phyloP scores from a whole-genome alignment of 345 rosid genomes.

The Camelina sativa region DNA sequence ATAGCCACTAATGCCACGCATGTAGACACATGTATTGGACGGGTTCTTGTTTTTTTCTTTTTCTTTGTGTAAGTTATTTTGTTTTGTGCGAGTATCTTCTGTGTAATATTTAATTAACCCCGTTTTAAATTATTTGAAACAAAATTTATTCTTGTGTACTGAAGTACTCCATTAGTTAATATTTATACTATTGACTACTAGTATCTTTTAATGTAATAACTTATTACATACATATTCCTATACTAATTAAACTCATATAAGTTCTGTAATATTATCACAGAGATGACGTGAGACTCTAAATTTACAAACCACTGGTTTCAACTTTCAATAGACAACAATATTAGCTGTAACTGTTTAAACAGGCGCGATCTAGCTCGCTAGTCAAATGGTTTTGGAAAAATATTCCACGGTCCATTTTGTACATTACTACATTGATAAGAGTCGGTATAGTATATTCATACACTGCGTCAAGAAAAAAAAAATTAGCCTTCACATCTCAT shows the following conservation, averaged over 20 bases:
- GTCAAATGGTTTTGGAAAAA: conserved; percentile 31
- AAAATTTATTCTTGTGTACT: not conserved
- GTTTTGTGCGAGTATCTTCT: conserved; percentile 9
- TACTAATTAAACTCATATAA: not conserved
- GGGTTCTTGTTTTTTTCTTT: not conserved
- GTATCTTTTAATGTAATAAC: not conserved
- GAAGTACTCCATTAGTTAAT: not conserved
- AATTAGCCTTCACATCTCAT: conserved; percentile 17
- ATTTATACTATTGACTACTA: not conserved
- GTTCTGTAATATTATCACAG: not conserved
- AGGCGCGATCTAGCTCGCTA: conserved; percentile 10
- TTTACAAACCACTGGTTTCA: conserved; percentile 12
- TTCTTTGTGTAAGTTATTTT: not conserved
- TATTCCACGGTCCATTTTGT: conserved; percentile 28
- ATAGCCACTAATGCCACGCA: conserved; percentile 24
- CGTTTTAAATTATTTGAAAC: not conserved
- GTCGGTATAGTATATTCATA: conserved; percentile 15
- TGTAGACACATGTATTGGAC: conserved; percentile 19
- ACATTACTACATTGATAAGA: conserved; percentile 8
- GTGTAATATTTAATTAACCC: not conserved
- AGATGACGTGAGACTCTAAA: conserved; percentile 27
- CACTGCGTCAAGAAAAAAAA: not conserved
- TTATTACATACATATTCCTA: conserved; percentile 1
- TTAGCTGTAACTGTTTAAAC: conserved; percentile 7
- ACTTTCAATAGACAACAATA: conserved; percentile 11